Base-by-base conservation (phyloP, 371 early-diverging fungal species). In the Umbelopsis sp. region DNA sequence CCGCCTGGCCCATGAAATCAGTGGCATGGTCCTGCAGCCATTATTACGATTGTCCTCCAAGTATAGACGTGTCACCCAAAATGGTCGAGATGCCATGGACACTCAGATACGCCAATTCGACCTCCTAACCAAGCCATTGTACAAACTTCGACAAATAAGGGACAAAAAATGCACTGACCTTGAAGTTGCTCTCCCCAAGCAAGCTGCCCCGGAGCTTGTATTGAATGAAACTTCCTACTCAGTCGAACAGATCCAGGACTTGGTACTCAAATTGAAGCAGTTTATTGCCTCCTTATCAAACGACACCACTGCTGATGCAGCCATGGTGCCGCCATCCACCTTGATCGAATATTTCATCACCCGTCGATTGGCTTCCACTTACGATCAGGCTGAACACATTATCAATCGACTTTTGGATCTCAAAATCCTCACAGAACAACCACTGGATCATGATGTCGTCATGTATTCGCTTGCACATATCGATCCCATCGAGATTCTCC, bases 11-110 rank as follows among this genome's bases (percentile, higher is more conserved):
- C 68, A 78, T 7, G 87, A 91, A 70, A 72, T 93, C 52, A 66
- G 75, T 46, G 85, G 83, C 44, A 82, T 86, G 18, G 89, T 89
- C 16, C 74, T 93, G 14, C 77, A 86, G 67, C 91, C 91, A 22
- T 71, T 93, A 24, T 65, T 82, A 38, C 76, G 80, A 38, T 86
- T 90, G 63, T 69, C 78, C 18, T 68, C 51, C 41, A 76, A 85
- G 29, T 88, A 89, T 53, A 73, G 83, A 7, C 81, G 81, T n/a
- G 80, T 85, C 6, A 79, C 88, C 2, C 70, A 74, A 25, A 73
- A 74, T 50, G 78, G 88, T 44, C 86, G 83, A 46, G 78, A 84
- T 38, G 73, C 80, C 4, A 77, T 89, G n/a, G 83, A 87, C 51
- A 65, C 69, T 12, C 76, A 78, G 35, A 71, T 88, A 25, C 73